Evolutionary conservation across 2,329 filamentous ascomycete species (phyloP).

Genomic region (Pseudogymnoascus sp.): DNA sequence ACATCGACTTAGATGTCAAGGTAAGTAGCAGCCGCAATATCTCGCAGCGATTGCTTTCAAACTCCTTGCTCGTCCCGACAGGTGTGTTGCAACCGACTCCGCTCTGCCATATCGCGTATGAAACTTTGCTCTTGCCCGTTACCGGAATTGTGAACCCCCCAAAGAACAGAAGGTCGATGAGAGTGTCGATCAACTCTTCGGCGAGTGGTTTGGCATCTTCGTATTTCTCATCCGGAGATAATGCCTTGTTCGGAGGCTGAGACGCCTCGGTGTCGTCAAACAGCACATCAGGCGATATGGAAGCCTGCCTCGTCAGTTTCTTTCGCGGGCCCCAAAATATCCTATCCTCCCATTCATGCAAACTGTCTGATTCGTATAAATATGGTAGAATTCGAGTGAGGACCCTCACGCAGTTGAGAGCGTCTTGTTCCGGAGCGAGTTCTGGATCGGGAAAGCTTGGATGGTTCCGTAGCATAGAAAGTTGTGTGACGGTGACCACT

Average conservation of each 20-base stretch:
- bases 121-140: conserved; percentile 67
- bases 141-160: conserved; percentile 79
- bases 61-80: conserved; percentile 80
- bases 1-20: conserved; percentile 86
- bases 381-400: conserved; percentile 86
- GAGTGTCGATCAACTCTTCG: conserved; percentile 84
- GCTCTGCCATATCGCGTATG: conserved; percentile 95
- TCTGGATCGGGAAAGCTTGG: conserved; percentile 85
- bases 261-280: conserved; percentile 61
- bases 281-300: conserved; percentile 66
- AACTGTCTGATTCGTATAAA: conserved; percentile 78
- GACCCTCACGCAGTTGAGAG: conserved; percentile 90
- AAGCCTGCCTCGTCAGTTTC: conserved; percentile 58
- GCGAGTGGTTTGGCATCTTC: conserved; percentile 81
- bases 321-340: conserved; percentile 84
- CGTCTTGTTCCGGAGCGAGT: conserved; percentile 73
- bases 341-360: conserved; percentile 79
- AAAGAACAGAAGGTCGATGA: conserved; percentile 87
- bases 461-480: conserved; percentile 78
- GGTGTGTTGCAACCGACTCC: conserved; percentile 92
- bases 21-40: conserved; percentile 80
- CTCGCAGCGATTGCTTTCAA: conserved; percentile 88
- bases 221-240: conserved; percentile 52
- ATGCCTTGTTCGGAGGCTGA: conserved; percentile 29
- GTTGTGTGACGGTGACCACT: conserved; percentile 71